A percentile compares a stretch with the other conserved stretches of the same genome.
These are phyloP conservation scores for Quercus lobata DNA, from an alignment of 331 rosid species.

Conservation along the genomic window DNA sequence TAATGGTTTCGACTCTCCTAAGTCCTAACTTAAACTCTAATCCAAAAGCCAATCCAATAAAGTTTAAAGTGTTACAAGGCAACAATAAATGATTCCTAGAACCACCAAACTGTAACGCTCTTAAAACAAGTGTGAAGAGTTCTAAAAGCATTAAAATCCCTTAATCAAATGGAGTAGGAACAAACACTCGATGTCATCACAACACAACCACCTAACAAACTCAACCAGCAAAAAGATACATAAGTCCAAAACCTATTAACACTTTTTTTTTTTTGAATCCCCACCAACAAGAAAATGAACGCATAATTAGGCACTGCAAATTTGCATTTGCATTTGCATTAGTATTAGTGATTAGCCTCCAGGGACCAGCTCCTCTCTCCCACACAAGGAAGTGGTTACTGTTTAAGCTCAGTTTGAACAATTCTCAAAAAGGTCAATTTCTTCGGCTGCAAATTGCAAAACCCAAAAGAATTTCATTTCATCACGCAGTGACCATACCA, in stretches of 20 bases:
- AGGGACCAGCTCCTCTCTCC: too few species aligned
- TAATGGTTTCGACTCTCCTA: too few species aligned
- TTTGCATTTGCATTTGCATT: too few species aligned
- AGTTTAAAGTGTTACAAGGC: too few species aligned
- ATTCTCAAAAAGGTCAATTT: conserved; percentile 16
- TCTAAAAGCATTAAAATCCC: background rate
- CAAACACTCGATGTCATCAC: background rate
- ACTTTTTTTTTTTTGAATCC: background rate
- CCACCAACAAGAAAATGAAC: too few species aligned
- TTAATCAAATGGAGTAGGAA: background rate
- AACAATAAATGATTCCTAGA: too few species aligned
- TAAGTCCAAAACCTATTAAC: background rate
- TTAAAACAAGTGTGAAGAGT: background rate
- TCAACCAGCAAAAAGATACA: background rate
- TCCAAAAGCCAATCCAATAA: too few species aligned
- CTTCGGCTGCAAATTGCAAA: conserved; percentile 10
- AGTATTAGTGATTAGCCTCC: too few species aligned
- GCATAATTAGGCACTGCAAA: background rate
- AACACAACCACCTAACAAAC: background rate
- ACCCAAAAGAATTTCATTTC: conserved; percentile 21
- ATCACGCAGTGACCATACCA: conserved; percentile 1
- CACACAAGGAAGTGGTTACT: background rate
- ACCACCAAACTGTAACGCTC: too few species aligned
- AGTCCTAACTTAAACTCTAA: too few species aligned
- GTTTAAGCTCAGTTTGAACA: background rate